Percentiles rank a stretch among this genome's conserved stretches.
Conservation (phyloP, 148 eudicot genomes). For the Rhododendron ovatum region DNA sequence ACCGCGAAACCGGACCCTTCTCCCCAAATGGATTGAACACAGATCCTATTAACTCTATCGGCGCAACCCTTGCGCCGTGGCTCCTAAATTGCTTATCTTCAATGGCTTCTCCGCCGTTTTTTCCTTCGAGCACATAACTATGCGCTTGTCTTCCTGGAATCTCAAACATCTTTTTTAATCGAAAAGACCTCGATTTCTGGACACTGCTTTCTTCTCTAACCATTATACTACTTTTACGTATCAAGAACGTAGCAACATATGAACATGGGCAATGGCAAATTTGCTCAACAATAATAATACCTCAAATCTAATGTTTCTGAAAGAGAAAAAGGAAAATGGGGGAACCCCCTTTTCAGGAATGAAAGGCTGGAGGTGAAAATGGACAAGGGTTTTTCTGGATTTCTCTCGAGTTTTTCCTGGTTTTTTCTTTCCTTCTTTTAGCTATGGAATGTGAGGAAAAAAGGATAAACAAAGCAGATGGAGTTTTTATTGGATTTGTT, state of each 20-base stretch:
- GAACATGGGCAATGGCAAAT: background rate
- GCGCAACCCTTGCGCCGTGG: background rate
- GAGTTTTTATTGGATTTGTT: background rate
- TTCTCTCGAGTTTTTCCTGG: background rate
- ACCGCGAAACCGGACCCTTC: constrained; percentile 12
- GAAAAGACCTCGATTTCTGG: constrained; percentile 1
- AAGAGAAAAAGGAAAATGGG: constrained; percentile 2
- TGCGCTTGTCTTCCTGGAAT: constrained; percentile 7
- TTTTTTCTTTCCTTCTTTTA: background rate
- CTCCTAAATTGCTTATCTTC: constrained; percentile 1
- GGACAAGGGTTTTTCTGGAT: constrained; percentile 17
- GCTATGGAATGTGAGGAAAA: background rate
- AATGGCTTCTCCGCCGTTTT: background rate
- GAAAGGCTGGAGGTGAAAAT: background rate
- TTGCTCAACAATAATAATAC: background rate
- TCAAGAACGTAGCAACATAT: background rate
- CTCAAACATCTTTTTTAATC: constrained; percentile 11
- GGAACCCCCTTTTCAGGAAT: constrained; percentile 14
- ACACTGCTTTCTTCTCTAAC: constrained; percentile 10
- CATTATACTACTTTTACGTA: background rate
- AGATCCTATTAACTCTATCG: constrained; percentile 11
- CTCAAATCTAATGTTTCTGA: background rate
- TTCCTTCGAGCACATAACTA: background rate
- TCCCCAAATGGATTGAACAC: background rate
- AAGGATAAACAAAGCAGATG: background rate